Conservation (phyloP, 495 filamentous ascomycete genomes). For the Annulohypoxylon moriforme region DNA sequence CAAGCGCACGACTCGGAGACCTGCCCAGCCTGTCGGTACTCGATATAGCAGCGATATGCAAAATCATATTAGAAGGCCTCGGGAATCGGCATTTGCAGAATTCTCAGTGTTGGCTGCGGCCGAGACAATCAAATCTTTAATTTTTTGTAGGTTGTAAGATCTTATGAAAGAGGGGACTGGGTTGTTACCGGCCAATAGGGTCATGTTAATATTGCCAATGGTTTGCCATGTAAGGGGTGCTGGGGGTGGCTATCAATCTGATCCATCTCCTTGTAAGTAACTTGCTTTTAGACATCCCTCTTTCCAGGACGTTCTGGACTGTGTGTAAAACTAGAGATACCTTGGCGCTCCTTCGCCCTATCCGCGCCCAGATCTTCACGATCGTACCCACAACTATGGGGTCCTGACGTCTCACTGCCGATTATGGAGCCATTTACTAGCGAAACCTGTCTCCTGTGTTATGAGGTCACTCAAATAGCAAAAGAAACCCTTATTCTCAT, state of each 20-base stretch:
- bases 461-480: constrained; percentile 19
- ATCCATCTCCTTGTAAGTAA: constrained; percentile 9
- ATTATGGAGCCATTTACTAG: constrained; percentile 34
- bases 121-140: not conserved
- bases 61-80: constrained; percentile 11
- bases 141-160: constrained; percentile 20
- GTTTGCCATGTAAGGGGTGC: constrained; percentile 20
- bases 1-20: constrained; percentile 34
- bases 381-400: constrained; percentile 37
- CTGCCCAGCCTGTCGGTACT: constrained; percentile 39
- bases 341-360: constrained; percentile 32
- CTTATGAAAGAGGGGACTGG: constrained; percentile 24
- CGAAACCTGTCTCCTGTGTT: constrained; percentile 5
- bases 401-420: constrained; percentile 38
- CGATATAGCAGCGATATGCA: constrained; percentile 41
- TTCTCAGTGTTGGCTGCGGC: not conserved
- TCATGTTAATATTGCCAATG: not conserved
- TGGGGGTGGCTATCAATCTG: constrained; percentile 23
- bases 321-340: not conserved
- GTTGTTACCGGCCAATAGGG: constrained; percentile 25
- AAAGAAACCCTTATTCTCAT: constrained; percentile 11
- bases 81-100: constrained; percentile 39
- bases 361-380: constrained; percentile 36
- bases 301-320: constrained; percentile 38
- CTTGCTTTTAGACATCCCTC: constrained; percentile 11